A percentile compares a stretch with the other conserved stretches of the same genome.
phyloP scores from a whole-genome alignment of 2,329 filamentous ascomycete genomes.

The Sporothrix euskadiensis region DNA sequence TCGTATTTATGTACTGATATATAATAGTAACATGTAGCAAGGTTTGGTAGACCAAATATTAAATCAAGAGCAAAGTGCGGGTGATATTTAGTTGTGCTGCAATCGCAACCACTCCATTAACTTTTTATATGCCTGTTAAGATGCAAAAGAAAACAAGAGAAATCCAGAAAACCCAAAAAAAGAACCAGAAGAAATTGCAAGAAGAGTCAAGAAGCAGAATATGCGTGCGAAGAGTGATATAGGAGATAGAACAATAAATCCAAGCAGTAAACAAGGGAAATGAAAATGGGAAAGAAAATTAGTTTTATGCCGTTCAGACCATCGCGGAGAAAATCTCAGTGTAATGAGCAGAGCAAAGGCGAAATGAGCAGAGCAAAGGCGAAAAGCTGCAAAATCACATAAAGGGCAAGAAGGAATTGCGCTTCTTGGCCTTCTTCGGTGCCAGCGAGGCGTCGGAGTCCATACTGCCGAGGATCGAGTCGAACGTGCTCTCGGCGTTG shows the following conservation, averaged over 20 bases:
- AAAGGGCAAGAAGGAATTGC: conserved; percentile 35
- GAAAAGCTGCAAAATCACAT: conserved; percentile 2
- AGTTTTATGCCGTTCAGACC: neutral
- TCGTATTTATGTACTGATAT: neutral
- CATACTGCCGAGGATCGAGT: conserved; percentile 43
- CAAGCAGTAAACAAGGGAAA: neutral
- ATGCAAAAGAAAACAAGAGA: neutral
- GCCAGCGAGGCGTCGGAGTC: conserved; percentile 31
- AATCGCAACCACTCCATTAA: neutral
- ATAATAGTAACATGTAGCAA: neutral
- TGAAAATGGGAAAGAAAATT: neutral
- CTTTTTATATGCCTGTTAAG: neutral
- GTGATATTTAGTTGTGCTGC: neutral
- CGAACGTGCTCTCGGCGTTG: conserved; percentile 37
- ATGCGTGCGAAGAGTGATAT: neutral
- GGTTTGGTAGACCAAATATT: neutral
- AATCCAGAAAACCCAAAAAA: conserved; percentile 3
- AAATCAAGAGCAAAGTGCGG: neutral
- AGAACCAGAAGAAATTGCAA: neutral
- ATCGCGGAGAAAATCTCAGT: neutral
- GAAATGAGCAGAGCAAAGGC: neutral
- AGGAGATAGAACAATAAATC: neutral
- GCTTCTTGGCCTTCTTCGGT: conserved; percentile 40
- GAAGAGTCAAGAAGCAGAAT: neutral
- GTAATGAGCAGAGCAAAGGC: neutral